A percentile compares a stretch with the other conserved stretches of the same genome.
Conservation (phyloP, 2,329 filamentous ascomycete genomes). For the Botrytis aclada region DNA sequence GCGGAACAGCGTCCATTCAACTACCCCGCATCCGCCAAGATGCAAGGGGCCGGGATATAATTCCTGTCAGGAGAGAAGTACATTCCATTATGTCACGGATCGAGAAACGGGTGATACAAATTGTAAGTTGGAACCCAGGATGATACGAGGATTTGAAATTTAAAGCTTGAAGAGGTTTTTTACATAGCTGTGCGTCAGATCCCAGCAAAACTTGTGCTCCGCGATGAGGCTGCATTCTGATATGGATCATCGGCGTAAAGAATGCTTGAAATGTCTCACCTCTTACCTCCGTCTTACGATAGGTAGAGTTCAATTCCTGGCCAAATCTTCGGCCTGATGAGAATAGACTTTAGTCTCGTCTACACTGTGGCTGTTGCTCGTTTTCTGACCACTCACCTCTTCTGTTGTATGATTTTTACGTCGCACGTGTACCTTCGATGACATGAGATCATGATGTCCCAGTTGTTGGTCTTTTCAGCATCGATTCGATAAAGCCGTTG, state of each 20-base stretch:
- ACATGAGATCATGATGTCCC: background rate
- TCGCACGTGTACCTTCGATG: background rate
- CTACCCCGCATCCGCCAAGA: conserved; percentile 12
- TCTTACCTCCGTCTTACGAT: background rate
- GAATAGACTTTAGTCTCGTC: background rate
- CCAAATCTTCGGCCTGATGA: background rate
- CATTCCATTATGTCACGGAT: conserved; percentile 11
- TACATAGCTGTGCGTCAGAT: background rate
- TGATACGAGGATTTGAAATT: background rate
- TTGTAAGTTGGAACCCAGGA: background rate
- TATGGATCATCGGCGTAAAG: conserved; percentile 9
- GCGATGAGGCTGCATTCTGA: conserved; percentile 5
- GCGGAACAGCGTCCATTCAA: background rate
- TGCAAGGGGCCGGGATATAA: conserved; percentile 4
- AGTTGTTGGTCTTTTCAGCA: background rate
- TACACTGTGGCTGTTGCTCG: background rate
- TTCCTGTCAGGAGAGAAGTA: conserved; percentile 3
- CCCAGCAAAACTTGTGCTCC: background rate
- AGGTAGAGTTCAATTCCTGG: background rate
- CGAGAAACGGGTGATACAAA: background rate
- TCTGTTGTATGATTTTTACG: background rate
- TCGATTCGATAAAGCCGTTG: background rate
- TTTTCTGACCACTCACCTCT: conserved; percentile 3
- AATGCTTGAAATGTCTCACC: background rate
- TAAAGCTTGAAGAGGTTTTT: background rate